Conservation (phyloP, 2,329 filamentous ascomycete genomes). For the Diaporthe caulivora region DNA sequence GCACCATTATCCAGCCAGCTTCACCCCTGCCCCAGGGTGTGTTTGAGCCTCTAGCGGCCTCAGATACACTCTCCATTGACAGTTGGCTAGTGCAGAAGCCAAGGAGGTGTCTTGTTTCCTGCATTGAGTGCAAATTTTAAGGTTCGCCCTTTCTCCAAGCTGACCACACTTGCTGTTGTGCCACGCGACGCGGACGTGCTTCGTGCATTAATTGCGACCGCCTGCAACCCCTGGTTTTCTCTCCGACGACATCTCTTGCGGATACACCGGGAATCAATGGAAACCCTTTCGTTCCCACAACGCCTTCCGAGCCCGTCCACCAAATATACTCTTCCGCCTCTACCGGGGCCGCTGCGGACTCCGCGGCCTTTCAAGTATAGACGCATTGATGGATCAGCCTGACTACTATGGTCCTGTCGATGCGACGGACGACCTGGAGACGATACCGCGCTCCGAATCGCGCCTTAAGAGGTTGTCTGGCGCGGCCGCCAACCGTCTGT, state of each 20-base stretch:
- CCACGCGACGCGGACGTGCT: conserved; percentile 22
- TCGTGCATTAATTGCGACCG: conserved; percentile 16
- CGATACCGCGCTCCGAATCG: conserved; percentile 16
- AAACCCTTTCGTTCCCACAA: not conserved
- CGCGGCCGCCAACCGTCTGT: conserved; percentile 23
- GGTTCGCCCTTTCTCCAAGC: conserved; percentile 1
- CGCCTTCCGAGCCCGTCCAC: not conserved
- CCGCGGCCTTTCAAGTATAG: not conserved
- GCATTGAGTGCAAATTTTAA: not conserved
- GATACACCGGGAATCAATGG: conserved; percentile 21
- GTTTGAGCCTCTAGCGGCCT: conserved; percentile 33
- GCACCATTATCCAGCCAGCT: conserved; percentile 33
- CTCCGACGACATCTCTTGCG: conserved; percentile 20
- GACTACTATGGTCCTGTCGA: not conserved
- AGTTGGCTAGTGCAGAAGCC: conserved; percentile 19
- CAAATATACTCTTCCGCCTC: not conserved
- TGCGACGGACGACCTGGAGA: not conserved
- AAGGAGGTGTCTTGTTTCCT: conserved; percentile 11
- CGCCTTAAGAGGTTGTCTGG: conserved; percentile 24
- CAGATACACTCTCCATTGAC: conserved; percentile 1
- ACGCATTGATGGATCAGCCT: conserved; percentile 20
- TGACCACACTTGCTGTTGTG: not conserved
- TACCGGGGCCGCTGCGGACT: conserved; percentile 1
- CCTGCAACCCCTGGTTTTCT: not conserved
- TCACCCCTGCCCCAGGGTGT: conserved; percentile 24